Percentiles rank a stretch among this genome's conserved stretches.
phyloP scores from a whole-genome alignment of 768 basidiomycete genomes.

The Pisolithus sp. region DNA sequence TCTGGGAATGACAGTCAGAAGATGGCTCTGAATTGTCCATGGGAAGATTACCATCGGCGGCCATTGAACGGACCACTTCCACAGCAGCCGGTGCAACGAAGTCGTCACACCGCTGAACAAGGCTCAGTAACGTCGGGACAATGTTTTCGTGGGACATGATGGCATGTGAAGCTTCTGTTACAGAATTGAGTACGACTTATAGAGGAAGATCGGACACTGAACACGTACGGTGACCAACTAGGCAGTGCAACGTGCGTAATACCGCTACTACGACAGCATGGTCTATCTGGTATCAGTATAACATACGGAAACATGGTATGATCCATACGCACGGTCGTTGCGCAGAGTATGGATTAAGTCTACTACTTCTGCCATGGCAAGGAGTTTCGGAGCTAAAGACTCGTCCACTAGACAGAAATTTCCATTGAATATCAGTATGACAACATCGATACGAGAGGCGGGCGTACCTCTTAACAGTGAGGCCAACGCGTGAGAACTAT shows the following conservation, averaged over 20 bases:
- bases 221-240: conserved; percentile 10
- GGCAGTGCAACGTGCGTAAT: conserved; percentile 13
- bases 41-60: conserved; percentile 13
- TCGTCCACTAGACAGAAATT: conserved; percentile 8
- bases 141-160: conserved; percentile 4
- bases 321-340: conserved; percentile 11
- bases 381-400: conserved; percentile 7
- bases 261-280: conserved; percentile 17
- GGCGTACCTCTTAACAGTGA: conserved; percentile 19
- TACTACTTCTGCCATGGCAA: conserved; percentile 11
- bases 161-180: conserved; percentile 1
- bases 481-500: conserved; percentile 21
- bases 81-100: conserved; percentile 24
- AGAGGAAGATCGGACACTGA: neutral
- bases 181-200: neutral
- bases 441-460: neutral
- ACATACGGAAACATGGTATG: neutral
- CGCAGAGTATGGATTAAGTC: conserved; percentile 14
- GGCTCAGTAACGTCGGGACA: conserved; percentile 12
- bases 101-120: conserved; percentile 19
- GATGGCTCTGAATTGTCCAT: neutral
- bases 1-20: conserved; percentile 9
- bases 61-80: conserved; percentile 19
- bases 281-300: conserved; percentile 4
- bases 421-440: neutral